Evolutionary conservation across 768 basidiomycete species (phyloP).

Genomic region (Trichaptum fuscoviolaceum): DNA sequence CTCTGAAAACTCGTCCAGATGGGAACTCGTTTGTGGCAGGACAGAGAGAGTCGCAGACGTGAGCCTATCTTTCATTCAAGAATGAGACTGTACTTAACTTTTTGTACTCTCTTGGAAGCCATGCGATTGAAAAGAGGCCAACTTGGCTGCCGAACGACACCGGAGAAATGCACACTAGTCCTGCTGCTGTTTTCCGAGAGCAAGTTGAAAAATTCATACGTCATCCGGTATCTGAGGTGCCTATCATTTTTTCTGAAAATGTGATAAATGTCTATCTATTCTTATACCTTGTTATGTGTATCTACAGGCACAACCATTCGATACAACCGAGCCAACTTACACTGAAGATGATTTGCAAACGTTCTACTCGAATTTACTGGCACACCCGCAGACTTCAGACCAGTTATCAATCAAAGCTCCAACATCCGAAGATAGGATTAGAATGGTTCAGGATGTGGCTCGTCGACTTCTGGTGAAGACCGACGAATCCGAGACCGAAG

Average conservation of each 20-base stretch:
- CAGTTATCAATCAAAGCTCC: background rate
- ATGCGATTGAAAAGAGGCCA: background rate
- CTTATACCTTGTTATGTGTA: background rate
- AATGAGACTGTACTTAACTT: background rate
- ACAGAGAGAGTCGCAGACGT: background rate
- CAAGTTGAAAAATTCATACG: background rate
- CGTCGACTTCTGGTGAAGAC: background rate
- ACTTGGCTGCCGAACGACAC: background rate
- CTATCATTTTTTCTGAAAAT: background rate
- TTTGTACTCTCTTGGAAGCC: background rate
- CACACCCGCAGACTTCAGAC: background rate
- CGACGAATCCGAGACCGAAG: background rate
- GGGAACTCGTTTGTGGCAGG: background rate
- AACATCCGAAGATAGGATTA: background rate
- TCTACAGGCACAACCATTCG: background rate
- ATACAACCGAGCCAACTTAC: background rate
- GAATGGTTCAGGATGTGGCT: constrained; percentile 1
- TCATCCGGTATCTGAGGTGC: background rate
- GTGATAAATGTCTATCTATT: background rate
- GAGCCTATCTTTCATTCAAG: background rate
- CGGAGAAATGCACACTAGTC: background rate
- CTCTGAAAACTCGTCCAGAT: background rate
- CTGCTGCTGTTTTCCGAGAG: background rate
- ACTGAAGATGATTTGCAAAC: background rate
- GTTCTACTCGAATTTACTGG: background rate